Conservation (phyloP, 2,329 filamentous ascomycete genomes). For the Microcyclospora pomicola region DNA sequence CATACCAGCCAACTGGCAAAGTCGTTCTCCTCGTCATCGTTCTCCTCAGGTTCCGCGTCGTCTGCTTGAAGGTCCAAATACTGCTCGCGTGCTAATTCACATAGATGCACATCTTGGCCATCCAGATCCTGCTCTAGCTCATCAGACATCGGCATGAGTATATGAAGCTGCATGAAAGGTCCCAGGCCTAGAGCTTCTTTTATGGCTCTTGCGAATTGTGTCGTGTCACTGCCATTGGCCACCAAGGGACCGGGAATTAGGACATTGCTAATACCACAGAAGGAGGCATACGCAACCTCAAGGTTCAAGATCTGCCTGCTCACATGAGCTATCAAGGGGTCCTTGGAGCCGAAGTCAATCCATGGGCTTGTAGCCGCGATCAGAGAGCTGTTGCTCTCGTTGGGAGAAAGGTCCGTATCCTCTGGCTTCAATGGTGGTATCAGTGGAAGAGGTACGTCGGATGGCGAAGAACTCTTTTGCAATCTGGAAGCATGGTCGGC, state of each 20-base stretch:
- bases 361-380: constrained; percentile 74
- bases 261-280: constrained; percentile 77
- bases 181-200: constrained; percentile 65
- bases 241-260: constrained; percentile 59
- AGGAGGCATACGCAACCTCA: constrained; percentile 88
- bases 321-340: constrained; percentile 71
- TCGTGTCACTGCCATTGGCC: constrained; percentile 32
- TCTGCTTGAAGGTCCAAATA: constrained; percentile 10
- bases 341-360: constrained; percentile 76
- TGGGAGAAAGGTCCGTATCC: constrained; percentile 62
- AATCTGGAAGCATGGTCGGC: constrained; percentile 40
- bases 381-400: constrained; percentile 55
- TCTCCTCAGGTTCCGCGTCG: constrained; percentile 7
- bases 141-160: constrained; percentile 74
- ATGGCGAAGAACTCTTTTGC: constrained; percentile 26
- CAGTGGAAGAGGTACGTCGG: constrained; percentile 29
- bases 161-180: constrained; percentile 62
- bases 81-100: constrained; percentile 30
- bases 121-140: constrained; percentile 47
- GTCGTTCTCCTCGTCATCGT: constrained; percentile 28
- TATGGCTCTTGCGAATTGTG: constrained; percentile 73
- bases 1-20: constrained; percentile 87
- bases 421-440: constrained; percentile 57
- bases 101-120: constrained; percentile 39
- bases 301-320: constrained; percentile 82